Base-by-base conservation (phyloP, 192 early-diverging fungal genomes). In the Umbelopsis sp. region DNA sequence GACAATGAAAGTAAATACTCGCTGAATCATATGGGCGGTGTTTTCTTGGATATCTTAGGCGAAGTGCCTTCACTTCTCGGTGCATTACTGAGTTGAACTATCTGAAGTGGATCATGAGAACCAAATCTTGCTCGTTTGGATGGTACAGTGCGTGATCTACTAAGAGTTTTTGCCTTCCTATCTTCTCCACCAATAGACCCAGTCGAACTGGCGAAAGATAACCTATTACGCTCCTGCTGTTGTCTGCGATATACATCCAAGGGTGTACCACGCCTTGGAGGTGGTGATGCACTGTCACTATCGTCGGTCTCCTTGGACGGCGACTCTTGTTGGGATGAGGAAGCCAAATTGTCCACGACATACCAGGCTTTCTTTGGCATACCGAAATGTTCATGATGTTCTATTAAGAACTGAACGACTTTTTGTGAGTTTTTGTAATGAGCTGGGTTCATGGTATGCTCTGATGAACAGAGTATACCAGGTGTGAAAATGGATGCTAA, bases 401-500 rank as follows among this genome's bases (percentile, higher is more conserved):
- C 85, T 49, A 93, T 93, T 4, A 93, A 73, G 66, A 93, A 93
- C 71, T 90, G 88, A 0, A 93, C 67, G 18, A 93, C 90, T n/a
- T 81, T 81, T 69, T 90, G 88, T 18, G 90, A 89, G 23, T 81
- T 81, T 55, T 86, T 87, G 73, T 93, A 93, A 67, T 93, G 88
- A 18, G 86, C 86, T 35, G 91, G 91, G 2, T 87, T 82, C 78
- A 91, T 83, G 37, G 85, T 78, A 53, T 91, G 88, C 35, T 85
- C 84, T 21, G 90, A 87, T 30, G 90, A 87, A 12, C 89, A 88
- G 20, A 93, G 74, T 47, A 93, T 76, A 18, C 90, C 89, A 1
- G 91, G 91, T 72, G 90, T 89, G 69, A 93, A 83, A 18, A 93
- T 88, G 8, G 91, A 90, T 8, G 91, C 90, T 65, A 93, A 64